phyloP scores from a whole-genome alignment of 306 rosid species.

The Rosa lucieae region DNA sequence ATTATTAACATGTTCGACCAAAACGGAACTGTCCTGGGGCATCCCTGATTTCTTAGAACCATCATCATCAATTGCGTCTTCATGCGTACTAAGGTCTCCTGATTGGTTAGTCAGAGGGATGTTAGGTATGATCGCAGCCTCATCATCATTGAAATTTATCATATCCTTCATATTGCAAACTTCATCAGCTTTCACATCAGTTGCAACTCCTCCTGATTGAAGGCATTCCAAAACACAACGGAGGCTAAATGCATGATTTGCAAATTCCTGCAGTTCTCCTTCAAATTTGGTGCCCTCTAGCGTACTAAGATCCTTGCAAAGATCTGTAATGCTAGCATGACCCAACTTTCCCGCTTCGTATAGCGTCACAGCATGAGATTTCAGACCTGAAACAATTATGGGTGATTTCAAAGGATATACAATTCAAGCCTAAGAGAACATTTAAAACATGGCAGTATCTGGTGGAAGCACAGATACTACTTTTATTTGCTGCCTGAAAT shows the following conservation, averaged over 20 bases:
- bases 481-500: background rate
- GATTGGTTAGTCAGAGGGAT: slow-evolving; percentile 41
- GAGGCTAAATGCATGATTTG: slow-evolving; percentile 95
- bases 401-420: background rate
- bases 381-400: slow-evolving; percentile 62
- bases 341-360: slow-evolving; percentile 97
- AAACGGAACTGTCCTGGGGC: slow-evolving; percentile 40
- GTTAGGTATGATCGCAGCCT: slow-evolving; percentile 41
- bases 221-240: slow-evolving; percentile 90
- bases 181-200: slow-evolving; percentile 44
- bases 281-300: slow-evolving; percentile 85
- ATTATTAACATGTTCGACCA: slow-evolving; percentile 40
- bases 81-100: slow-evolving; percentile 29
- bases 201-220: slow-evolving; percentile 72
- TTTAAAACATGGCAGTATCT: slow-evolving; percentile 10
- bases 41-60: slow-evolving; percentile 33
- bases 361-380: slow-evolving; percentile 96
- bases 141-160: slow-evolving; percentile 46
- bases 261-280: slow-evolving; percentile 95
- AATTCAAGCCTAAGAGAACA: background rate
- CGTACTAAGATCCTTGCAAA: slow-evolving; percentile 89
- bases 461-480: background rate
- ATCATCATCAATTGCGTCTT: slow-evolving; percentile 32
- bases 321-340: slow-evolving; percentile 87
- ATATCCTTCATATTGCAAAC: slow-evolving; percentile 34